These are phyloP conservation scores for Polytrichum commune DNA, from an alignment of 225 moss, liverwort and hornwort genomes.

Conservation along the genomic window DNA sequence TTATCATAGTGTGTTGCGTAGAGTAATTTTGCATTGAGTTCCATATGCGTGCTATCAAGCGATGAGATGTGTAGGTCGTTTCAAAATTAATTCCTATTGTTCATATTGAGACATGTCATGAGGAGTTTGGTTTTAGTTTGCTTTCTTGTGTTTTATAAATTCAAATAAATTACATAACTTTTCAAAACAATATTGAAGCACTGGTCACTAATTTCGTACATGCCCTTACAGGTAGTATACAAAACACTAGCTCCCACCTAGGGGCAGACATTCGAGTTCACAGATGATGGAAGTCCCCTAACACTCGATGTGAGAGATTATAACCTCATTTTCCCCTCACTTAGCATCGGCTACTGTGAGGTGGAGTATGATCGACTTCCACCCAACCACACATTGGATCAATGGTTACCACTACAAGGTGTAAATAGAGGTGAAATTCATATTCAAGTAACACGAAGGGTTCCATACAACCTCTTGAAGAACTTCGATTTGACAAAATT, in stretches of 20 bases:
- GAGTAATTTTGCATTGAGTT: no score
- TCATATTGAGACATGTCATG: no score
- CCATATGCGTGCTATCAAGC: no score
- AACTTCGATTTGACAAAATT: slow-evolving; percentile 10
- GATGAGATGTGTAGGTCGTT: no score
- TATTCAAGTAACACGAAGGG: slow-evolving; percentile 77
- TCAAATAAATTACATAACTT: no score
- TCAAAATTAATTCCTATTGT: no score
- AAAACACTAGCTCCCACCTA: slow-evolving; percentile 83
- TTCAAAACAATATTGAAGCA: not conserved
- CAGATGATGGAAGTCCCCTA: slow-evolving; percentile 83
- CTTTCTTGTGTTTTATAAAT: no score
- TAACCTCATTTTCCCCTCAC: slow-evolving; percentile 77
- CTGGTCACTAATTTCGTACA: not conserved
- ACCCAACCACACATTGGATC: slow-evolving; percentile 75
- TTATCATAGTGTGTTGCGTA: no score
- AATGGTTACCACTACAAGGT: slow-evolving; percentile 75
- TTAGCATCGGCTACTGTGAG: slow-evolving; percentile 86
- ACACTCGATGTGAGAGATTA: slow-evolving; percentile 89
- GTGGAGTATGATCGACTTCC: slow-evolving; percentile 80
- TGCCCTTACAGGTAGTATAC: slow-evolving; percentile 65
- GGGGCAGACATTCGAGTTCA: slow-evolving; percentile 89
- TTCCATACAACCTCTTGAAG: slow-evolving; percentile 52
- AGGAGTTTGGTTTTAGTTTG: no score
- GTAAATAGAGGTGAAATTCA: slow-evolving; percentile 94